Percentiles rank a stretch among this genome's conserved stretches.
phyloP scores from a whole-genome alignment of 257 asterid species.

The Marsdenia floribunda region DNA sequence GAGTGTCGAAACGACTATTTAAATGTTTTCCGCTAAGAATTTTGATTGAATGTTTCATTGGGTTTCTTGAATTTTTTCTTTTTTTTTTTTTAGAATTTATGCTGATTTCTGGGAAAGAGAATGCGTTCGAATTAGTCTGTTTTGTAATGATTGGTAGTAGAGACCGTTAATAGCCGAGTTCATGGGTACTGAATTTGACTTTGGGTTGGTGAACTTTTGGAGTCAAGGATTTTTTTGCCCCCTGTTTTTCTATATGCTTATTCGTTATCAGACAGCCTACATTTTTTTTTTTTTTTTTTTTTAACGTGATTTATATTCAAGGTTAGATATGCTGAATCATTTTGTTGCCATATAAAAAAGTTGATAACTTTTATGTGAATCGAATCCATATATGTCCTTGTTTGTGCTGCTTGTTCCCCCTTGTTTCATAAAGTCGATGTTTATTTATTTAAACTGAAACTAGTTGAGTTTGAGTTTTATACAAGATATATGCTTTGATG shows the following conservation, averaged over 20 bases:
- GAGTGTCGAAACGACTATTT: neutral
- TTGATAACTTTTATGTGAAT: too few species aligned
- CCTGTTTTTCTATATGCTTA: too few species aligned
- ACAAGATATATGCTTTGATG: neutral
- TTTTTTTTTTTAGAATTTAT: neutral
- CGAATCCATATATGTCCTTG: too few species aligned
- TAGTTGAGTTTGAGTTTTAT: neutral
- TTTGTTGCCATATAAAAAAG: too few species aligned
- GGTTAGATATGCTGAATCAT: too few species aligned
- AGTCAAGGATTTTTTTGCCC: neutral
- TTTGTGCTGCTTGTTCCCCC: too few species aligned
- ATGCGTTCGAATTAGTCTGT: neutral
- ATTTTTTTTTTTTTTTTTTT: too few species aligned
- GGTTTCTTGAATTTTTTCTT: neutral
- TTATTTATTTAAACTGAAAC: too few species aligned
- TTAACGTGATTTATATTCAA: too few species aligned
- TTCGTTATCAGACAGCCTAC: too few species aligned
- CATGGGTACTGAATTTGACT: neutral
- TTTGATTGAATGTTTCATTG: neutral
- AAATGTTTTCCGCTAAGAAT: neutral
- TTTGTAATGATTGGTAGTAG: neutral
- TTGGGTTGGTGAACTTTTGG: neutral
- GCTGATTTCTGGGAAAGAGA: neutral
- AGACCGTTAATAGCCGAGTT: neutral
- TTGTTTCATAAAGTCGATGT: too few species aligned